Percentiles rank a stretch among this genome's conserved stretches.
Evolutionary conservation across 805 yeast genomes (phyloP).

Genomic region (Kazachstania martiniae): DNA sequence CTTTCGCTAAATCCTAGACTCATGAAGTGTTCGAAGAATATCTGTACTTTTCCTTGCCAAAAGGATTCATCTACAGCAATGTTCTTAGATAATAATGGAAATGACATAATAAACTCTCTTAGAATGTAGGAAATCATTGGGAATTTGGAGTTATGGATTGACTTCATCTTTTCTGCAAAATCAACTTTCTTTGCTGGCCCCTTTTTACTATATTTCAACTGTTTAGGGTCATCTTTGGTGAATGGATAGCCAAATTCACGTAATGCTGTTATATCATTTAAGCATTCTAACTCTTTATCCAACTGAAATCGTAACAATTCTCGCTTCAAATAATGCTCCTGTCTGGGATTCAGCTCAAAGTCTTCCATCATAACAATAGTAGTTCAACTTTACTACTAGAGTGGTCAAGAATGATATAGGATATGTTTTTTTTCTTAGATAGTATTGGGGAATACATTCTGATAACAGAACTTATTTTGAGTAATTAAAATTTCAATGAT

Average conservation of each 20-base stretch:
- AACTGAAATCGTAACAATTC: conserved; percentile 59
- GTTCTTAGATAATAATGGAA: conserved; percentile 57
- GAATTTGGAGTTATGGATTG: conserved; percentile 25
- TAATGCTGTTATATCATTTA: conserved; percentile 54
- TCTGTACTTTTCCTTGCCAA: conserved; percentile 74
- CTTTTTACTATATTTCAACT: neutral
- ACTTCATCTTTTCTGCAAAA: neutral
- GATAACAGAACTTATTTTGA: too few relatives aligned
- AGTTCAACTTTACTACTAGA: too few relatives aligned
- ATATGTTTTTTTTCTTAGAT: too few relatives aligned
- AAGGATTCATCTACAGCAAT: conserved; percentile 43
- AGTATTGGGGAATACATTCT: too few relatives aligned
- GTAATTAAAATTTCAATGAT: too few relatives aligned
- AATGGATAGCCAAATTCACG: conserved; percentile 75
- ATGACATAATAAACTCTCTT: conserved; percentile 46
- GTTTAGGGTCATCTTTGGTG: conserved; percentile 33
- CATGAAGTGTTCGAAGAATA: conserved; percentile 71
- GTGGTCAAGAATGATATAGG: too few relatives aligned
- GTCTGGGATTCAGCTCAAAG: conserved; percentile 47
- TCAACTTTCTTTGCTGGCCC: neutral
- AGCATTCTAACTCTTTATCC: conserved; percentile 45
- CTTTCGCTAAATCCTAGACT: conserved; percentile 59
- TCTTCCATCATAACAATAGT: too few relatives aligned
- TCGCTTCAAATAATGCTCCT: conserved; percentile 83
- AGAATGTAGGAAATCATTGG: conserved; percentile 66